A percentile compares a stretch with the other conserved stretches of the same genome.
phyloP scores from a whole-genome alignment of 495 filamentous ascomycete genomes.

The Beverwykella pulmonaria region DNA sequence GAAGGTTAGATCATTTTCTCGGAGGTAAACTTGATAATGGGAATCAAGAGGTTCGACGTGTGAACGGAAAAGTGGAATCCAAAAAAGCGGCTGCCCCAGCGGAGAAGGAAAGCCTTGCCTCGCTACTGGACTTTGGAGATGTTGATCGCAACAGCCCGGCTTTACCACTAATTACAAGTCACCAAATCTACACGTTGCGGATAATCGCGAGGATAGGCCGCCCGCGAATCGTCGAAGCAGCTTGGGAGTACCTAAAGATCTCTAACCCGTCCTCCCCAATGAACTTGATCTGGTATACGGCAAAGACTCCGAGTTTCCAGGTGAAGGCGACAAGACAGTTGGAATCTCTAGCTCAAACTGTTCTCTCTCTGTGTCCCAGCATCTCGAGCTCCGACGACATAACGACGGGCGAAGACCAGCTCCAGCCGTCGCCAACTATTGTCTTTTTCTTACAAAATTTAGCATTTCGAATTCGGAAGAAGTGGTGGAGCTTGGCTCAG shows the following conservation, averaged over 20 bases:
- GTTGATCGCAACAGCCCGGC: slow-evolving; percentile 30
- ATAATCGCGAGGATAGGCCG: slow-evolving; percentile 51
- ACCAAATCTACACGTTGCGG: slow-evolving; percentile 55
- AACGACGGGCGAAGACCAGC: slow-evolving; percentile 50
- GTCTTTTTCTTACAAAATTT: slow-evolving; percentile 67
- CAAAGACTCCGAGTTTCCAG: slow-evolving; percentile 50
- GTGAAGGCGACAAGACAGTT: slow-evolving; percentile 70
- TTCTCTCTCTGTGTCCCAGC: slow-evolving; percentile 66
- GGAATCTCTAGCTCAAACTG: slow-evolving; percentile 66
- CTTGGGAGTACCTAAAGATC: slow-evolving; percentile 47
- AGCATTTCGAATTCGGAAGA: slow-evolving; percentile 64
- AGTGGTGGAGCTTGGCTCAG: slow-evolving; percentile 72
- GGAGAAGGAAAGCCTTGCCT: slow-evolving; percentile 55
- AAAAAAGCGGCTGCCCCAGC: neutral
- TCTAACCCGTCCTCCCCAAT: slow-evolving; percentile 64
- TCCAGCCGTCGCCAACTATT: slow-evolving; percentile 60
- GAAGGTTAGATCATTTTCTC: slow-evolving; percentile 53
- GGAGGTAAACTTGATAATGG: slow-evolving; percentile 15
- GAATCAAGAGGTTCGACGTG: neutral
- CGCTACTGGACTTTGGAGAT: slow-evolving; percentile 62
- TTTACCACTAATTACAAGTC: slow-evolving; percentile 41
- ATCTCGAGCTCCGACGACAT: slow-evolving; percentile 57
- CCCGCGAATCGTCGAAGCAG: slow-evolving; percentile 39
- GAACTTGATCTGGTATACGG: slow-evolving; percentile 60
- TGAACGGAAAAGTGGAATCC: slow-evolving; percentile 41